A percentile compares a stretch with the other conserved stretches of the same genome.
These are phyloP conservation scores for Geotrichum citri-aurantii DNA, from an alignment of 1,139 yeast genomes.

Conservation along the genomic window DNA sequence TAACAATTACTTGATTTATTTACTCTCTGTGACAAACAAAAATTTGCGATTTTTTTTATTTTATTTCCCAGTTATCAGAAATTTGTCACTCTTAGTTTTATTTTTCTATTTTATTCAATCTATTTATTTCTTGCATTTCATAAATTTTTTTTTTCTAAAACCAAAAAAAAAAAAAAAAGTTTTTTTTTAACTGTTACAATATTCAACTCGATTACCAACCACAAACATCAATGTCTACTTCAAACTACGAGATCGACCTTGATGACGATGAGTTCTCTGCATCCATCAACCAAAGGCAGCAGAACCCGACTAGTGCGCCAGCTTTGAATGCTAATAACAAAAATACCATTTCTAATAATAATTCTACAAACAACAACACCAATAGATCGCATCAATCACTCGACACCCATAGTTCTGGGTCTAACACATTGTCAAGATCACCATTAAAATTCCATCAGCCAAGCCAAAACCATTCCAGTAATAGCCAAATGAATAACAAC, in stretches of 20 bases:
- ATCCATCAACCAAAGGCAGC: neutral
- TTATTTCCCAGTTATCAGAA: neutral
- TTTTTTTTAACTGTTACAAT: neutral
- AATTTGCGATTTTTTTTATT: too few relatives aligned
- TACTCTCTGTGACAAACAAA: too few relatives aligned
- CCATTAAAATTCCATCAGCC: neutral
- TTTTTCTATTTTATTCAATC: neutral
- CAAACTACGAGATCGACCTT: constrained; percentile 28
- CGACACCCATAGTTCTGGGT: neutral
- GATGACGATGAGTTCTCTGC: constrained; percentile 23
- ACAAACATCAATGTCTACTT: constrained; percentile 17
- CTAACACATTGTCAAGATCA: neutral
- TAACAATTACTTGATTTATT: too few relatives aligned
- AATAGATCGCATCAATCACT: neutral
- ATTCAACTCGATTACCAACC: neutral
- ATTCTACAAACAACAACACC: neutral
- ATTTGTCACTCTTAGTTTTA: neutral
- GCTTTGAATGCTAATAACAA: neutral
- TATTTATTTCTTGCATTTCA: neutral
- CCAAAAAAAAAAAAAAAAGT: neutral
- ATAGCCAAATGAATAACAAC: neutral
- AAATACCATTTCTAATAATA: neutral
- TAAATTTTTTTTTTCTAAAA: neutral
- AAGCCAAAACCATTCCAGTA: constrained; percentile 2
- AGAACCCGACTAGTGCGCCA: neutral